Base-by-base conservation (phyloP, 768 basidiomycete genomes). In the Tricholoma sp. region DNA sequence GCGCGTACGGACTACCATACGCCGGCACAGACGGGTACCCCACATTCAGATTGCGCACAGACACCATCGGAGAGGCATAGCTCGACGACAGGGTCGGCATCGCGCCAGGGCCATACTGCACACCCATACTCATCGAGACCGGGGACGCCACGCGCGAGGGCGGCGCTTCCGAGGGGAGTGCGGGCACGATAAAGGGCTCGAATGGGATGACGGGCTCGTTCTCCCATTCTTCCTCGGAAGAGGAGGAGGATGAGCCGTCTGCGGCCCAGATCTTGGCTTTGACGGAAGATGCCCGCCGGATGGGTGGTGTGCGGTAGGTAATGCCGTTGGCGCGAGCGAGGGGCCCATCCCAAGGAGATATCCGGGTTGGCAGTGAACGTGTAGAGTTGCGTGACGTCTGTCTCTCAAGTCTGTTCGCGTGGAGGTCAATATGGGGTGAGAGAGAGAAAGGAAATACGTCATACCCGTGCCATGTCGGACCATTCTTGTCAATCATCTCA, bases 391-490 rank as follows among this genome's bases (percentile, higher is more conserved):
- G 61, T 12, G 73, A 71, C 20, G 59, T 57, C 50, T 72, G 69
- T 37, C 70, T 64, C 54, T 74, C 70, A 29, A 75, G 65, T 8
- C 74, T 74, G 45, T 20, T 48, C 9, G 24, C 29, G 15, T 32
- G 28, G 15, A 24, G 9, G 24, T 51, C 50, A 29, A 37, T n/a
- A 32, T 15, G 20, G 13, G 36, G 29, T 20, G 7, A 34, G 42
- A 4, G 17, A 34, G 9, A 28, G 9, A 49, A 5, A 9, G 17
- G 15, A 24, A 28, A 17, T 41, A 29, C 32, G 18, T 65, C 73
- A 42, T 60, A 79, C 77, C 76, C 75, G 61, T 79, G 77, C 77
- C 77, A 79, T 18, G 75, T 71, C 42, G 65, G 60, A 18, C 58
- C 55, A 50, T 71, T 69, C 32, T 65, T 67, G 41, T 72, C 70